Evolutionary conservation across 192 early-diverging fungal genomes (phyloP), one percentile per base, ranked within the genome.

Genomic region (Entomortierella lignicola): DNA sequence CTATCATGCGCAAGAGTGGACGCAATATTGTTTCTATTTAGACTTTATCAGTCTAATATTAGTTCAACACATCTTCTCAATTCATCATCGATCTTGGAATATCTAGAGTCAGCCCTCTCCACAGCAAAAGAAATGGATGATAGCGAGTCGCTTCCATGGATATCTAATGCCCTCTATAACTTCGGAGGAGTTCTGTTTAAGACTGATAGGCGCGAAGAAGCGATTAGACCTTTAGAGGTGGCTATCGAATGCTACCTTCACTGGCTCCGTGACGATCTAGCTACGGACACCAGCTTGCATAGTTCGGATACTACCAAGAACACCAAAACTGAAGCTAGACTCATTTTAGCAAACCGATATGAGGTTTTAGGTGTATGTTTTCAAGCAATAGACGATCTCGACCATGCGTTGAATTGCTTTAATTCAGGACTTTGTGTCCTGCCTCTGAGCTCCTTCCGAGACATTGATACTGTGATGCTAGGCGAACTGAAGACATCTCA

Each of bases 151-250:
- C 65, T 85, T 30, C 68, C 63, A 23, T 89, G 84, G 82, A 82
- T 87, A 11, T 85, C 89, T 4, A 83, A 69, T n/a, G 72, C 84
- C 1, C 88, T 84, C 43, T 86, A 83, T 63, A 82, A 81, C 30
- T 60, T 85, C 29, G 89, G 90, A 1, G 84, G 72, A 5, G 42
- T 57, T 2, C 75, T 83, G 12, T 83, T 68, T 59, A 83, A 73
- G 4, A 32, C 63, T 0, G 63, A 71, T 25, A 60, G 63, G 20
- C 71, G 70, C 29, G 10, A 47, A 4, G 66, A 63, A 37, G 85
- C 87, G 0, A 62, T 83, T 10, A 30, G 69, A 23, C 84, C 87
- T 12, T 53, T 89, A 6, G 53, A 74, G 11, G 60, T 26, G 10
- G 54, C 75, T 15, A 60, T 70, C 30, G 31, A 42, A 8, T 56